A percentile compares a stretch with the other conserved stretches of the same genome.
These are phyloP conservation scores for Boletellus sp. DNA, from an alignment of 1,284 basidiomycete genomes.

Conservation along the genomic window DNA sequence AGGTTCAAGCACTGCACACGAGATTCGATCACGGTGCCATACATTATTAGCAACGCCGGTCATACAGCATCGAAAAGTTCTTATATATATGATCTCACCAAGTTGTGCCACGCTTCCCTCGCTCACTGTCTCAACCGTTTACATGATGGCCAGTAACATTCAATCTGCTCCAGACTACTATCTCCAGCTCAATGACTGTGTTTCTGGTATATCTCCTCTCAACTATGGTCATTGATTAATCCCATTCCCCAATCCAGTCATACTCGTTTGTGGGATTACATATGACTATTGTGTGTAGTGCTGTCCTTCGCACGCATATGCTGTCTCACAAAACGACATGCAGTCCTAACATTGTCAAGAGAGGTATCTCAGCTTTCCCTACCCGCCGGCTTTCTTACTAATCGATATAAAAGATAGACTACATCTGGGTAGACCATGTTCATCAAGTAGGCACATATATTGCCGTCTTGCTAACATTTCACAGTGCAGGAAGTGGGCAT, in stretches of 20 bases:
- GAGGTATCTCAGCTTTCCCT: background rate
- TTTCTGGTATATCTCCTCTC: background rate
- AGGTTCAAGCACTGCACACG: too few relatives aligned
- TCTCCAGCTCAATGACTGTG: background rate
- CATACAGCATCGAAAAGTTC: too few relatives aligned
- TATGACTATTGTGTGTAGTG: background rate
- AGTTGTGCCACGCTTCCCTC: too few relatives aligned
- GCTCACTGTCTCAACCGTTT: background rate
- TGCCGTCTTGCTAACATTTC: background rate
- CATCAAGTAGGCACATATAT: background rate
- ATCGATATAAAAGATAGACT: background rate
- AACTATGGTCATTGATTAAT: background rate
- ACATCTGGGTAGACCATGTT: background rate
- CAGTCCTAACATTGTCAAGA: background rate
- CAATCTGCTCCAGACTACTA: background rate
- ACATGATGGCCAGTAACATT: background rate
- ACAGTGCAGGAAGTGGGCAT: background rate
- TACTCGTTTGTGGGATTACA: background rate
- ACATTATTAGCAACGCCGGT: too few relatives aligned
- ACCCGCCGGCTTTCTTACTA: background rate
- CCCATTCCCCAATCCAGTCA: background rate
- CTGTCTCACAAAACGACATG: background rate
- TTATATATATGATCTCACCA: too few relatives aligned
- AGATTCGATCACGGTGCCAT: too few relatives aligned
- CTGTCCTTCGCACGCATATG: background rate